Evolutionary conservation across 768 basidiomycete species (phyloP), one percentile per base, ranked within the genome.

Genomic region (Collybia mongolica): DNA sequence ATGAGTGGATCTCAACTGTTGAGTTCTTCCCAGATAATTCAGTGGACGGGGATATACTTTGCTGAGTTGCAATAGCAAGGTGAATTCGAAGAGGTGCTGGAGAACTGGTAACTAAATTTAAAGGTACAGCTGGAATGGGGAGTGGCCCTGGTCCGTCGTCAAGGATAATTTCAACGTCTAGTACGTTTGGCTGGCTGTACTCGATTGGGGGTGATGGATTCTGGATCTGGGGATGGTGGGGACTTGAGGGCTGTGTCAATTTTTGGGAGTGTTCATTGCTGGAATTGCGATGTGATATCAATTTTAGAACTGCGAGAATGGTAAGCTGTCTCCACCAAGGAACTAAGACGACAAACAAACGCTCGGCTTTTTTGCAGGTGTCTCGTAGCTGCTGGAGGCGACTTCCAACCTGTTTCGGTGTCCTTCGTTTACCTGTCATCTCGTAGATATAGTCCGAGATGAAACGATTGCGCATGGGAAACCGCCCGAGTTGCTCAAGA

Each of bases 401-500:
- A 59, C 76, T 80, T 53, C 82, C 80, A 40, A 83, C 78, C 59
- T 82, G 81, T 58, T 81, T 82, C 28, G 79, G 69, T 14, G 81
- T 80, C 58, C 81, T 70, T 41, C 66, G 66, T 56, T 76, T 74
- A 8, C 81, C 79, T 6, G 81, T 83, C 22, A 61, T 64, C 11
- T 68, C 67, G 62, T 71, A 70, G 57, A 84, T 82, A 58, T 80
- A 76, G 52, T 83, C 77, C 40, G 82, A 79, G 55, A 84, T 78
- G 66, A 81, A 84, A 39, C 78, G 73, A 67, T 84, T 84, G 46
- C 82, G 75, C 65, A 77, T 75, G 20, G 82, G 81, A 60, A 76
- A 81, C 42, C 82, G 72, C n/a, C 75, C 79, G 2, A 80, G 67
- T 32, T 72, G 71, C 46, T 73, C 67, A 44, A 73, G 73, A 41